A percentile compares a stretch with the other conserved stretches of the same genome.
Conservation (phyloP, 176 grass and related monocot genomes). For the Cocos nucifera region DNA sequence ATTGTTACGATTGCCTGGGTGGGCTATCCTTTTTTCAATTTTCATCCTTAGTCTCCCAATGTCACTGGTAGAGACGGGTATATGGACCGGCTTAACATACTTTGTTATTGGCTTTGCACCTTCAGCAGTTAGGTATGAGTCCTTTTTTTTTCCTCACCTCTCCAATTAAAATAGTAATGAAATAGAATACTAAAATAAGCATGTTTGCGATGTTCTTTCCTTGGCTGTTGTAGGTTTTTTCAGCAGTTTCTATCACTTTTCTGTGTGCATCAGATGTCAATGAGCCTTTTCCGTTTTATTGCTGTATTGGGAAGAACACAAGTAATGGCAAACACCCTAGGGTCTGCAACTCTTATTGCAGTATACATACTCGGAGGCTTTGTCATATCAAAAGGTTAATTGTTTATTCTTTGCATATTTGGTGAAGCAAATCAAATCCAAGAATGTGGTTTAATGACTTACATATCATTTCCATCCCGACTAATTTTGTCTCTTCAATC, state of each 20-base stretch:
- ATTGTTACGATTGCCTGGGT: constrained; percentile 71
- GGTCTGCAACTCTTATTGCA: constrained; percentile 50
- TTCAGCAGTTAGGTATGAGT: constrained; percentile 52
- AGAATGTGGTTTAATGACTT: too few relatives aligned
- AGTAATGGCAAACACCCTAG: constrained; percentile 67
- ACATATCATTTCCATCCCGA: constrained; percentile 4
- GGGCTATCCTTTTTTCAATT: constrained; percentile 76
- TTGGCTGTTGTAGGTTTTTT: constrained; percentile 49
- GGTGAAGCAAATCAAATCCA: neutral
- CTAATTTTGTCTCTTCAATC: constrained; percentile 17
- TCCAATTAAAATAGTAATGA: neutral
- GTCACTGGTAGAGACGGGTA: constrained; percentile 72
- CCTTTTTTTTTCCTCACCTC: too few relatives aligned
- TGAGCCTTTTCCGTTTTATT: constrained; percentile 71
- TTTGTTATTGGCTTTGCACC: constrained; percentile 81
- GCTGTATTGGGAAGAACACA: constrained; percentile 80
- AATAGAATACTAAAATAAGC: constrained; percentile 6
- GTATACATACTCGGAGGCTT: constrained; percentile 72
- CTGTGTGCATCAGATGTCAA: constrained; percentile 86
- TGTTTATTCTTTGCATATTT: constrained; percentile 11
- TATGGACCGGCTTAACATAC: constrained; percentile 88
- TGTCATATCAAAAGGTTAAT: constrained; percentile 82
- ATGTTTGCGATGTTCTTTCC: constrained; percentile 4
- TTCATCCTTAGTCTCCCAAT: constrained; percentile 64
- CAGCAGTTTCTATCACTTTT: constrained; percentile 70